Evolutionary conservation across 2,329 filamentous ascomycete species (phyloP), one percentile per base, ranked within the genome.

Genomic region (Colletotrichum abscissum): DNA sequence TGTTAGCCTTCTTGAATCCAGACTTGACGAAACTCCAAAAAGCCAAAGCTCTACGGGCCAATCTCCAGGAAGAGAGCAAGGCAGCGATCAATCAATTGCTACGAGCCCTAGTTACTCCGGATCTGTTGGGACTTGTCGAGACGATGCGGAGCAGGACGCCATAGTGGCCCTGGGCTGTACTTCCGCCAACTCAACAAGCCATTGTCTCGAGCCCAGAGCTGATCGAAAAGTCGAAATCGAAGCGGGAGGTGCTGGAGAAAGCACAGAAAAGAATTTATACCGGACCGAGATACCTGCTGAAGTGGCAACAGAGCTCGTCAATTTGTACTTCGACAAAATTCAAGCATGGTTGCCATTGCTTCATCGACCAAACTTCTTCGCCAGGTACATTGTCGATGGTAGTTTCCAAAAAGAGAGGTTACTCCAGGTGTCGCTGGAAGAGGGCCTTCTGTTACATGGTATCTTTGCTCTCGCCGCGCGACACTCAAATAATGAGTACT

Each of bases 151-250:
- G 42, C 42, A 49, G 16, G 5, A 49, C 16, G 19, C 9, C 42
- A 8, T n/a, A 6, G 3, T 19, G 19, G 8, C 7, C 1, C 0
- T 7, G 4, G 7, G 8, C 19, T n/a, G 3, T n/a, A 49, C 19
- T 49, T 1, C 19, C 19, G 19, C 19, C 42, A 49, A n/a, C 16
- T n/a, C 19, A 49, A n/a, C 16, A n/a, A 19, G 42, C 7, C 42
- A 19, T 49, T 19, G 16, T 11, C 42, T n/a, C 8, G 19, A 8
- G 6, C 8, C 42, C 8, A 8, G 16, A 4, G 7, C 42, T 49
- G 1, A 8, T 9, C 7, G 3, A 22, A 4, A n/a, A n/a, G 42
- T 49, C 1, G 42, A 49, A n/a, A 2, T 9, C 42, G 7, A 49
- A n/a, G 8, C 42, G 2, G 1, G 1, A 9, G 9, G 0, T 19